Conservation (phyloP, 331 rosid genomes). For the Malus hybrid region DNA sequence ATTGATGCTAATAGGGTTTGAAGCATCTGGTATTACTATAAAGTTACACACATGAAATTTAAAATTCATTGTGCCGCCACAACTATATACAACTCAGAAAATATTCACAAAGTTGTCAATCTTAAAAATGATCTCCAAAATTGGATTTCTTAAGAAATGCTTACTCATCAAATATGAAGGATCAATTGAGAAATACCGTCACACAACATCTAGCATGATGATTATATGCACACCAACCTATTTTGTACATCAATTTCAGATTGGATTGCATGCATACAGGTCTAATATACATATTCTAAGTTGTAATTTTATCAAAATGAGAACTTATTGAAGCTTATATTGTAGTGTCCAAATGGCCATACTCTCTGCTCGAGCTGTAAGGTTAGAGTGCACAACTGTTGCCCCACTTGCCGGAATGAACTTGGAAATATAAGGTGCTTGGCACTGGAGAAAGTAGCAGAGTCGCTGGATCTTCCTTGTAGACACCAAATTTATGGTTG, state of each 20-base stretch:
- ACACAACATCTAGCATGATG: background rate
- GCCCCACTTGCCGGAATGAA: constrained; percentile 56
- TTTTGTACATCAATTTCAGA: background rate
- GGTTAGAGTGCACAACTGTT: constrained; percentile 41
- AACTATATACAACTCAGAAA: background rate
- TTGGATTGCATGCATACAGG: background rate
- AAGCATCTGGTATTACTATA: background rate
- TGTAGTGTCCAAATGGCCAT: constrained; percentile 54
- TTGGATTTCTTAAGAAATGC: background rate
- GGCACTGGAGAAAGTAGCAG: constrained; percentile 52
- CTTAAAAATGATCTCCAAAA: background rate
- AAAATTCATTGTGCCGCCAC: background rate
- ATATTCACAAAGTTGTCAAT: background rate
- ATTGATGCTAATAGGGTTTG: background rate
- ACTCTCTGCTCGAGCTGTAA: constrained; percentile 54
- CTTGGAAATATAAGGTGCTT: constrained; percentile 56
- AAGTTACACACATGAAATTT: background rate
- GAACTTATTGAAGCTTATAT: background rate
- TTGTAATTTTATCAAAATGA: background rate
- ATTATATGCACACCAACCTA: background rate
- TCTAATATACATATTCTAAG: background rate
- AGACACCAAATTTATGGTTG: constrained; percentile 38
- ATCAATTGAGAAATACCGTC: background rate
- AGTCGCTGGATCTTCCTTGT: constrained; percentile 52
- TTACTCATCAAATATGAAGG: background rate